Conservation (phyloP, 2,329 filamentous ascomycete species). For the Colletotrichum scovillei region DNA sequence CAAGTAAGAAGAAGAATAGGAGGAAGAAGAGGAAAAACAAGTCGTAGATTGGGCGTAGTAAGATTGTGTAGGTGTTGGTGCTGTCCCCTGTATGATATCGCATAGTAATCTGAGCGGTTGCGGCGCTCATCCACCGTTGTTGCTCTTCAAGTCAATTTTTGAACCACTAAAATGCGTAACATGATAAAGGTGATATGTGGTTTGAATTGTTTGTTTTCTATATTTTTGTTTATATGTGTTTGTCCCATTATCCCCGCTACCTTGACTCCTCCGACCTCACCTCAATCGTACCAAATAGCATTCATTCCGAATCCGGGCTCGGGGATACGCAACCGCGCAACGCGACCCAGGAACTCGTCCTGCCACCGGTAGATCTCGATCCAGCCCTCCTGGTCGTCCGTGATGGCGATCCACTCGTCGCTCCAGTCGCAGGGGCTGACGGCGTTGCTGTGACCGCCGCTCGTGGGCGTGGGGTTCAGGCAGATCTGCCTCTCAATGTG, state of each 20-base stretch:
- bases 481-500: slow-evolving; percentile 82
- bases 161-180: too few species aligned
- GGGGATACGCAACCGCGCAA: slow-evolving; percentile 80
- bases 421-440: slow-evolving; percentile 86
- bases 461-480: slow-evolving; percentile 86
- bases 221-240: neutral
- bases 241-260: neutral
- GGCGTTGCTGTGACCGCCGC: slow-evolving; percentile 89
- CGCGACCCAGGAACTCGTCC: slow-evolving; percentile 81
- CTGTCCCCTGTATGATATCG: slow-evolving; percentile 26
- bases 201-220: neutral
- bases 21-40: slow-evolving; percentile 52
- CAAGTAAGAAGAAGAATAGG: slow-evolving; percentile 50
- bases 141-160: neutral
- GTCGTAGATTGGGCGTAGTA: slow-evolving; percentile 36
- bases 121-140: neutral
- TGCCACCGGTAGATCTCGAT: slow-evolving; percentile 90
- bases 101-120: slow-evolving; percentile 20
- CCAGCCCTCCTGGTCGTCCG: slow-evolving; percentile 88
- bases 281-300: slow-evolving; percentile 87
- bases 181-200: neutral
- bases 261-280: too few species aligned
- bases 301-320: slow-evolving; percentile 97
- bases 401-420: slow-evolving; percentile 91
- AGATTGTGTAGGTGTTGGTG: neutral